Evolutionary conservation across 169 alveolate species (phyloP).

Genomic region (Eimeria necatrix): DNA sequence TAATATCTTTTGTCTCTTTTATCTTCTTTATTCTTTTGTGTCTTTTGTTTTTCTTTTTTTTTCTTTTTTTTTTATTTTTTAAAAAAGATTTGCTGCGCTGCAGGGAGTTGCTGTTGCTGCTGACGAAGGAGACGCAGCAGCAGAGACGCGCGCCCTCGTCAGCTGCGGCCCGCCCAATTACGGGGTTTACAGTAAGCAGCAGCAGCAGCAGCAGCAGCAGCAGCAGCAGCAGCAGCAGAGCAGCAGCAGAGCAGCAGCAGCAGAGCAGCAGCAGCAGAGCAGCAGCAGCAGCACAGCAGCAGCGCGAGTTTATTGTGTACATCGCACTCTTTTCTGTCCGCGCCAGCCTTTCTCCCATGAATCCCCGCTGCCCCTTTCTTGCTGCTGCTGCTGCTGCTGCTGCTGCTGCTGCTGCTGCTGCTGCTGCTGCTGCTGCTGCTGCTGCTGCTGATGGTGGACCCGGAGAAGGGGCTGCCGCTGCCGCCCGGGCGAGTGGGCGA

Average conservation of each 20-base stretch:
- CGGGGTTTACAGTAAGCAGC: neutral
- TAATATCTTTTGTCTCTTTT: no score
- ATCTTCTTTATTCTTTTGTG: no score
- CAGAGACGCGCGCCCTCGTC: neutral
- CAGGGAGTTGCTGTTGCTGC: neutral
- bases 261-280: no score
- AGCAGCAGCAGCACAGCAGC: no score
- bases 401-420: neutral
- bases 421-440: neutral
- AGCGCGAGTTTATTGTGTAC: neutral
- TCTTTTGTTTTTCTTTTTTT: no score
- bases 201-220: neutral
- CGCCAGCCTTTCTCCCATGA: neutral
- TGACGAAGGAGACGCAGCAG: neutral
- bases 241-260: no score
- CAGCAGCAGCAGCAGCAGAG: neutral
- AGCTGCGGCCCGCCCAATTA: neutral
- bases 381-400: no score
- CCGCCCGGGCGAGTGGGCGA: constrained; percentile 83
- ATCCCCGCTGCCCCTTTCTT: neutral
- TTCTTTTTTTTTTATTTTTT: no score
- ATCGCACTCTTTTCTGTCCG: neutral
- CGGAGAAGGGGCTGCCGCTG: constrained; percentile 81
- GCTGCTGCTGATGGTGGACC: no score
- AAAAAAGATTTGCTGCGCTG: neutral